These are phyloP conservation scores for Rhizomucor miehei DNA, from an alignment of 371 early-diverging fungal genomes.

Conservation along the genomic window DNA sequence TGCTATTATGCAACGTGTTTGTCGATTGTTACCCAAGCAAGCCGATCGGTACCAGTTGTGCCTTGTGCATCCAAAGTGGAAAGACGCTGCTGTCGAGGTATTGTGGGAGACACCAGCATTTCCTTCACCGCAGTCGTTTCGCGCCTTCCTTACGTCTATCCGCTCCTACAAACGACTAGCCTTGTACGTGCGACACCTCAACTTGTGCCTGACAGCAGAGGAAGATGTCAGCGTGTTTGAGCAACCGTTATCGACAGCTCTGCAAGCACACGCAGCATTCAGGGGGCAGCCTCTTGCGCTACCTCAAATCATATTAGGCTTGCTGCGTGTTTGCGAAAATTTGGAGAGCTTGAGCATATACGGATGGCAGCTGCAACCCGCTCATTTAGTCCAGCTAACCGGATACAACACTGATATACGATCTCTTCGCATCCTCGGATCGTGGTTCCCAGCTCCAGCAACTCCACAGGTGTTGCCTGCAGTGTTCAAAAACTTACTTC, in stretches of 20 bases:
- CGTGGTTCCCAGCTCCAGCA: neutral
- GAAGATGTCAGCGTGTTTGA: slow-evolving; percentile 12
- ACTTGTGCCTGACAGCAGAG: slow-evolving; percentile 9
- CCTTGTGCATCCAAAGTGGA: slow-evolving; percentile 33
- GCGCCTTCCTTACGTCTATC: slow-evolving; percentile 15
- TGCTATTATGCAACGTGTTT: slow-evolving; percentile 26
- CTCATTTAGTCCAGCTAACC: slow-evolving; percentile 20
- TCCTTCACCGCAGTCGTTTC: slow-evolving; percentile 14
- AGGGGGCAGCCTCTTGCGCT: slow-evolving; percentile 13
- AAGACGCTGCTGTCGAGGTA: slow-evolving; percentile 25
- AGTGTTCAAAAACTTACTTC: slow-evolving; percentile 8
- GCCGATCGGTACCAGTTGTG: slow-evolving; percentile 29
- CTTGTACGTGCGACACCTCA: slow-evolving; percentile 21
- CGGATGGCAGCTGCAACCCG: slow-evolving; percentile 29
- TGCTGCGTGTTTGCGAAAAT: slow-evolving; percentile 30
- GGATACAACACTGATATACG: slow-evolving; percentile 7
- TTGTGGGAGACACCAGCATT: slow-evolving; percentile 34
- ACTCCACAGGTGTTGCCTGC: slow-evolving; percentile 4
- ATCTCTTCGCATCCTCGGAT: slow-evolving; percentile 27
- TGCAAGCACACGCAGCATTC: slow-evolving; percentile 2
- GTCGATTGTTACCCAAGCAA: slow-evolving; percentile 22
- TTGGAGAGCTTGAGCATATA: slow-evolving; percentile 30
- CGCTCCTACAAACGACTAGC: slow-evolving; percentile 4
- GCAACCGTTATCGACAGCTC: slow-evolving; percentile 3
- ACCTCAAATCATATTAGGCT: slow-evolving; percentile 11